Percentiles rank a stretch among this genome's conserved stretches.
Evolutionary conservation across 2,329 filamentous ascomycete genomes (phyloP).

Genomic region (Annulohypoxylon truncatum): DNA sequence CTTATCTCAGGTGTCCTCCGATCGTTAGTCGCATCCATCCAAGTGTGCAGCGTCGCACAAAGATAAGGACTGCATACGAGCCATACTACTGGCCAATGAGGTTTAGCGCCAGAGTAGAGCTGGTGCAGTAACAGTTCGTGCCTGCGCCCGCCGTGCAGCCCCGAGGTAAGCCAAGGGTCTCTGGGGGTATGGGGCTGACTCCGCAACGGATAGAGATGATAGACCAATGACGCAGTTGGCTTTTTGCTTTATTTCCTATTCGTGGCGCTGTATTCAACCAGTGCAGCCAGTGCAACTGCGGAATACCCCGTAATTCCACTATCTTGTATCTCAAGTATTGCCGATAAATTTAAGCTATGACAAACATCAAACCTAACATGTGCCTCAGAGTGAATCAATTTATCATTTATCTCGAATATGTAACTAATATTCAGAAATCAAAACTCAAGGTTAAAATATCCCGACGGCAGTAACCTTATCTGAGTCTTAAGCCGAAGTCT

Average conservation of each 20-base stretch:
- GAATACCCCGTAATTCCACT: neutral
- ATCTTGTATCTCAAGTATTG: neutral
- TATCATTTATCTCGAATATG: constrained; percentile 5
- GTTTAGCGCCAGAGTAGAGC: constrained; percentile 39
- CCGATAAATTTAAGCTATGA: neutral
- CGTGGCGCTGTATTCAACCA: neutral
- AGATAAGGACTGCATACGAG: constrained; percentile 43
- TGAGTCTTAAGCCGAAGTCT: neutral
- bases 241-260: neutral
- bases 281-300: neutral
- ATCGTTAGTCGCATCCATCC: constrained; percentile 31
- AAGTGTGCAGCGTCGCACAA: constrained; percentile 23
- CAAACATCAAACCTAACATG: neutral
- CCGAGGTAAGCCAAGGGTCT: constrained; percentile 10
- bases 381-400: neutral
- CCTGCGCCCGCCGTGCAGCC: constrained; percentile 25
- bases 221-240: constrained; percentile 22
- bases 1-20: constrained; percentile 32
- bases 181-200: constrained; percentile 1
- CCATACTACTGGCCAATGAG: constrained; percentile 24
- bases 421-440: neutral
- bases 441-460: neutral
- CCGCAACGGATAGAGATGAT: constrained; percentile 7
- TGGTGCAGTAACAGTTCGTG: constrained; percentile 7
- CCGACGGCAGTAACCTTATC: constrained; percentile 9